These are phyloP conservation scores for Diaporthe sp. DNA, from an alignment of 2,329 filamentous ascomycete genomes.

Conservation along the genomic window DNA sequence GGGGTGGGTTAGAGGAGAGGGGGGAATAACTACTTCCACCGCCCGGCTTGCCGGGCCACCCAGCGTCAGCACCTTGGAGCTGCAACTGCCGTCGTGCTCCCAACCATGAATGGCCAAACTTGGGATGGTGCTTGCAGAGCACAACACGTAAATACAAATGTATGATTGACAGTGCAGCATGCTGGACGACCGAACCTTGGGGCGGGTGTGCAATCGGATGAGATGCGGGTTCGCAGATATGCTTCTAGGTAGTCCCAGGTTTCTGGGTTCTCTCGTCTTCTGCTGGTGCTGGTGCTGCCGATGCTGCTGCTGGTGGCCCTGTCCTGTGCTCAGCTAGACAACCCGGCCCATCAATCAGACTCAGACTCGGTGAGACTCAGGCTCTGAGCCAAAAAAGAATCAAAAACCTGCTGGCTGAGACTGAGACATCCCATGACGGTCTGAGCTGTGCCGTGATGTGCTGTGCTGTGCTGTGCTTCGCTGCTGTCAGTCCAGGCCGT, in stretches of 20 bases:
- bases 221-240: slow-evolving; percentile 21
- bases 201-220: slow-evolving; percentile 16
- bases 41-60: background rate
- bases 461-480: background rate
- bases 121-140: slow-evolving; percentile 22
- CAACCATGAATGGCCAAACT: slow-evolving; percentile 11
- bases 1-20: background rate
- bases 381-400: slow-evolving; percentile 1
- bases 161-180: slow-evolving; percentile 36
- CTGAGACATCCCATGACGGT: slow-evolving; percentile 22
- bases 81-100: slow-evolving; percentile 37
- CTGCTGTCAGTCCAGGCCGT: background rate
- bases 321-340: slow-evolving; percentile 13
- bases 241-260: slow-evolving; percentile 19
- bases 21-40: slow-evolving; percentile 31
- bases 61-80: background rate
- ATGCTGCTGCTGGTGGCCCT: background rate
- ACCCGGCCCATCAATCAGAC: slow-evolving; percentile 21
- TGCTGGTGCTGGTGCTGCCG: background rate
- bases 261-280: slow-evolving; percentile 5
- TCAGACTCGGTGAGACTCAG: slow-evolving; percentile 10
- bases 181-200: slow-evolving; percentile 25
- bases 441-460: background rate
- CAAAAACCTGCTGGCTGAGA: slow-evolving; percentile 21
- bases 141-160: background rate